Evolutionary conservation across 2,329 filamentous ascomycete species (phyloP), one percentile per base, ranked within the genome.

Genomic region (Epichloe sp.): DNA sequence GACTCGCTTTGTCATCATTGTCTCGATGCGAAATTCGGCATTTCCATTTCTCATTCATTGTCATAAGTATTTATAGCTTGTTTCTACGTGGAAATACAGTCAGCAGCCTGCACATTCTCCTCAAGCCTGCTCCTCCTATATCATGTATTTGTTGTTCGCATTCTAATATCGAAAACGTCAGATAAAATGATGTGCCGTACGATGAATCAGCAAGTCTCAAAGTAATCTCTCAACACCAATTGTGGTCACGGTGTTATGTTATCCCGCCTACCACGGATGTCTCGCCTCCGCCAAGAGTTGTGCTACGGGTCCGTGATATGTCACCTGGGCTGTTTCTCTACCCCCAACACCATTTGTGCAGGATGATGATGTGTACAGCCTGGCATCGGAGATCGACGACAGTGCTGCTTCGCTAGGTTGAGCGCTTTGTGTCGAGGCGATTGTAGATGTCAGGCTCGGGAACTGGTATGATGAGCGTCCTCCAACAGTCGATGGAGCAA

Each of bases 271-370:
- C 41, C 42, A 17, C 21, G 14, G 41, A 34, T 49, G 23, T 49
- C 50, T 52, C 17, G 50, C 35, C 31, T 52, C 31, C 21, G 50
- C 50, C 45, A 52, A 42, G 12, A 52, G 46, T 31, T 52, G 41
- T 40, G 50, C 52, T 17, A 51, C 46, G 38, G n/a, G 49, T 12
- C 42, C 50, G 5, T 8, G 11, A 34, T 42, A 12, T 10, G 48
- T 38, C n/a, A 44, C 46, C 37, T 26, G 34, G 10, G 12, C 8
- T 21, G 19, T 40, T 19, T 52, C 40, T 37, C 19, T 19, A 42
- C 26, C 11, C 37, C 42, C 7, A 42, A 15, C 34, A 23, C 37
- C 31, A 15, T 23, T 19, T 21, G 15, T 38, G 37, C 37, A 41
- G 37, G 4, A 31, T 15, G 46, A 26, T 23, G 46, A 26, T 23